These are phyloP conservation scores for Funneliformis mosseae DNA, from an alignment of 192 early-diverging fungal species.

Conservation along the genomic window DNA sequence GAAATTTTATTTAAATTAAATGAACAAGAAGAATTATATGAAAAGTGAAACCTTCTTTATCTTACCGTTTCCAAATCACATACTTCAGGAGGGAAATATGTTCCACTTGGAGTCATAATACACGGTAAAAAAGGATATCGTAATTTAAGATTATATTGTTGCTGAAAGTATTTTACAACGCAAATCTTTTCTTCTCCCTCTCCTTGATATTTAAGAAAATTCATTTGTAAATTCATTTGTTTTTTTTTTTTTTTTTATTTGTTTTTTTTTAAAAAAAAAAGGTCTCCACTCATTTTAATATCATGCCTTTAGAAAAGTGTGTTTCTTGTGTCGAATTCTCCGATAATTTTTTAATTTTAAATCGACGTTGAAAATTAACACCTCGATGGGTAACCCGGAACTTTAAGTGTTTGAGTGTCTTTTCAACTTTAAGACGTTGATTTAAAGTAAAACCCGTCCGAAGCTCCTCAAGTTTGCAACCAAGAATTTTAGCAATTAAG, in stretches of 20 bases:
- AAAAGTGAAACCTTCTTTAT: neutral
- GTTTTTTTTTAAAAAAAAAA: too few species aligned
- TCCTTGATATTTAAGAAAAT: neutral
- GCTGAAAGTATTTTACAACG: conserved; percentile 76
- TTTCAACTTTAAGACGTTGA: conserved; percentile 46
- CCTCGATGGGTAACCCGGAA: conserved; percentile 61
- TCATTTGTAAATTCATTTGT: too few species aligned
- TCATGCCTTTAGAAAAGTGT: conserved; percentile 60
- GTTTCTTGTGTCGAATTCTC: conserved; percentile 64
- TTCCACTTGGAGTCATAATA: conserved; percentile 65
- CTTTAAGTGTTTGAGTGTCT: conserved; percentile 53
- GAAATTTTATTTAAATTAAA: neutral
- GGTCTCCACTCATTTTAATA: conserved; percentile 12
- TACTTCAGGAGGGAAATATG: conserved; percentile 85
- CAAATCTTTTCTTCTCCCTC: conserved; percentile 53
- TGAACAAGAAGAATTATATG: neutral
- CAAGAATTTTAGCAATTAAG: conserved; percentile 65
- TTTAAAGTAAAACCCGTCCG: conserved; percentile 39
- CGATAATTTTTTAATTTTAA: conserved; percentile 69
- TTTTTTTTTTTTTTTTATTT: too few species aligned
- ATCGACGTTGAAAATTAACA: conserved; percentile 57
- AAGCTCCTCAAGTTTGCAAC: conserved; percentile 45
- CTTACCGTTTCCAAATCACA: conserved; percentile 66
- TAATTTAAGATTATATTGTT: conserved; percentile 71
- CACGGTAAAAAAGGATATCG: conserved; percentile 81